Conservation (phyloP, 441 rosid genomes). For the Erodium chrysanthum region DNA sequence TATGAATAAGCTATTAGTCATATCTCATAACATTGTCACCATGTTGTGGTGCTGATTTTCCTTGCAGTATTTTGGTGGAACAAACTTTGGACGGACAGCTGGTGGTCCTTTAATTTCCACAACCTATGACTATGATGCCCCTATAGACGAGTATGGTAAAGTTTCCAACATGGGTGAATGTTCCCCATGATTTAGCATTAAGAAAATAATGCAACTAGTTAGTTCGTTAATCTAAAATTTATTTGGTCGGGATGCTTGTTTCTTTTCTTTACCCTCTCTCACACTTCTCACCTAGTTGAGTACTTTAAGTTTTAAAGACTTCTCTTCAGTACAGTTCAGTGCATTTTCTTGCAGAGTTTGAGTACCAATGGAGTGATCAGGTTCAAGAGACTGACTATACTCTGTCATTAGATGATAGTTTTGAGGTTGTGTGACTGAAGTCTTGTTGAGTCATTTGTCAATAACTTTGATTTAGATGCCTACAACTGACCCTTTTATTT, state of each 20-base stretch:
- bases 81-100: slow-evolving; percentile 59
- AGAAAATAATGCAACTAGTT: neutral
- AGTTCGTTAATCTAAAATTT: neutral
- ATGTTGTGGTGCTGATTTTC: slow-evolving; percentile 14
- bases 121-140: slow-evolving; percentile 68
- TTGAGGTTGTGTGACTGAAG: neutral
- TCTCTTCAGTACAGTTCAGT: neutral
- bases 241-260: neutral
- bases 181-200: neutral
- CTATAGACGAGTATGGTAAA: slow-evolving; percentile 59
- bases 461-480: neutral
- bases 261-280: neutral
- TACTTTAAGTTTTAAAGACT: neutral
- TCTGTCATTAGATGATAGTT: neutral
- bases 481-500: neutral
- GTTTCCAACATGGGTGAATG: slow-evolving; percentile 6
- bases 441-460: neutral
- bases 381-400: neutral
- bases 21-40: slow-evolving; percentile 5
- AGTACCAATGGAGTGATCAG: neutral
- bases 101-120: slow-evolving; percentile 63
- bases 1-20: neutral
- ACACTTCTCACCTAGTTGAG: neutral
- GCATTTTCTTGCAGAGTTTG: slow-evolving; percentile 1
- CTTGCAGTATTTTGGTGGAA: slow-evolving; percentile 63